Evolutionary conservation across 768 basidiomycete species (phyloP), one percentile per base, ranked within the genome.

Genomic region (Boletus reticulatus): DNA sequence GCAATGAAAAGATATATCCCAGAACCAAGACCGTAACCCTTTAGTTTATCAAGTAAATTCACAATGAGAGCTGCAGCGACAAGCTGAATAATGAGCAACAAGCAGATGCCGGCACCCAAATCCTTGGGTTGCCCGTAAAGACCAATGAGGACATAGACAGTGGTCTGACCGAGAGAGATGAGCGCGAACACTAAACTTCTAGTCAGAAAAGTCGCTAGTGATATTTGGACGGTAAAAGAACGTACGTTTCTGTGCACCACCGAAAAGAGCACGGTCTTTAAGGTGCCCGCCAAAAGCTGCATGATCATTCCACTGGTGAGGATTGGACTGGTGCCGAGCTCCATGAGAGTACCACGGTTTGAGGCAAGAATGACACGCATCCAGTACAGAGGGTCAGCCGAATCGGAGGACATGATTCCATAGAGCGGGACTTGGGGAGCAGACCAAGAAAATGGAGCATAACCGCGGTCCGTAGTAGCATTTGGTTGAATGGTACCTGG

Each of bases 1-100:
- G 96, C 97, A 65, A 98, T 97, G 83, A 98, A 98, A 55, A 98
- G 88, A 55, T 94, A 95, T 74, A 99, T 98, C 60, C 97, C 97
- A 6, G 93, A 95, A 55, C 97, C 97, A 59, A 98, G 92, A 70
- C 97, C 96, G 73, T 99, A 98, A 42, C 96, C 97, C 72, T 98
- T 98, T 67, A 99, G 92, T 73, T 98, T 95, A 69, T 98, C 96
- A 63, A 99, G 92, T 62, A 98, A 87, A 65, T 98, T 93, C 72
- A 98, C 97, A 73, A 99, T 96, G 64, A 98, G 85, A 39, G 94
- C 84, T 12, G 97, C 94, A 53, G 88, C 86, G 66, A 96, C 81
- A 60, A 98, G 90, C 73, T 99, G 97, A 68, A 98, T 88, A 74
- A 99, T 94, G 64, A 98, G 85, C 38, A 99, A 80, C 52, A 98